Percentiles rank a stretch among this genome's conserved stretches.
These are phyloP conservation scores for Lineolata rhizophorae DNA, from an alignment of 495 filamentous ascomycete genomes.

Conservation along the genomic window DNA sequence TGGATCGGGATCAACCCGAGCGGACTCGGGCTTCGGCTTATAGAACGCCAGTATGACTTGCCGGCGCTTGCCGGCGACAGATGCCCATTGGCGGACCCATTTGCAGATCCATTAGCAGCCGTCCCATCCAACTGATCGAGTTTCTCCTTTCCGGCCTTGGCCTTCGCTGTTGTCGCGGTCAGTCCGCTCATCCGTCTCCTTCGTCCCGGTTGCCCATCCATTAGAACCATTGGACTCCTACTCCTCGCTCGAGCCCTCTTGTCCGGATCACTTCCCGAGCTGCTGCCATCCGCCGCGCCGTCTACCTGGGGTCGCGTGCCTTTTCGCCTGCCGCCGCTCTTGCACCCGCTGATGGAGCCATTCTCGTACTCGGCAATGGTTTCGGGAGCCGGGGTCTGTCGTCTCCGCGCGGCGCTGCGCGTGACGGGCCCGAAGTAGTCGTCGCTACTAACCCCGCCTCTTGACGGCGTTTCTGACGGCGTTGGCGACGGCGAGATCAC, in stretches of 20 bases:
- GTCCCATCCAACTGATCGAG: constrained; percentile 4
- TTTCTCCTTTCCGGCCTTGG: constrained; percentile 1
- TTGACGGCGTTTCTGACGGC: constrained; percentile 14
- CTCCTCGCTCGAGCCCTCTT: constrained; percentile 15
- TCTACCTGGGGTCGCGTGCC: background rate
- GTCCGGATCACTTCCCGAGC: constrained; percentile 13
- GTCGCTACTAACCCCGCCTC: constrained; percentile 5
- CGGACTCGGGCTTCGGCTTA: constrained; percentile 75
- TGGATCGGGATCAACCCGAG: constrained; percentile 93
- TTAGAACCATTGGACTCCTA: constrained; percentile 14
- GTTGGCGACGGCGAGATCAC: constrained; percentile 24
- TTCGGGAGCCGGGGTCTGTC: constrained; percentile 11
- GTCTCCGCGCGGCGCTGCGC: constrained; percentile 13
- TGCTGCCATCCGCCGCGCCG: constrained; percentile 6
- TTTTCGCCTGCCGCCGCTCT: background rate
- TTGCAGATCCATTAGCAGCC: constrained; percentile 6
- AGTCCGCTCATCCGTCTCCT: constrained; percentile 12
- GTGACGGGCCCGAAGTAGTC: constrained; percentile 21
- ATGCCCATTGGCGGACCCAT: constrained; percentile 36
- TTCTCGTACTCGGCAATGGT: no score
- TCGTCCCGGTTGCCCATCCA: constrained; percentile 8
- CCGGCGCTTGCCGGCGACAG: constrained; percentile 31
- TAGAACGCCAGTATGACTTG: constrained; percentile 45
- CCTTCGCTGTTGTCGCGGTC: constrained; percentile 7
- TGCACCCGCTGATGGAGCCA: no score